Evolutionary conservation across 1,284 basidiomycete species (phyloP).

Genomic region (Coniferiporia sulphurascens): DNA sequence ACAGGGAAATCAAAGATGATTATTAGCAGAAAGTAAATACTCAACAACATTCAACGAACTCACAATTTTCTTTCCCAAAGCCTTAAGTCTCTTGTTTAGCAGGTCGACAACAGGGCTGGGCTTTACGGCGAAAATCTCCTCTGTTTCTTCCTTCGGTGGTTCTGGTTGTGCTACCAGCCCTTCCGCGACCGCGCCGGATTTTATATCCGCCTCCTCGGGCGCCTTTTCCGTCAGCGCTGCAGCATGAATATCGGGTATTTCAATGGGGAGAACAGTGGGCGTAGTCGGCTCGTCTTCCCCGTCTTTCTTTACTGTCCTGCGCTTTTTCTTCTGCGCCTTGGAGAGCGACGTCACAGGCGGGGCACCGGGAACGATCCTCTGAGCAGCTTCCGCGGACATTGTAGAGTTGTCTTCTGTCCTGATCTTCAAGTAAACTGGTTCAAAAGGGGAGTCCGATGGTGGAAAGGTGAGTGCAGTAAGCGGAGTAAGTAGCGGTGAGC

Average conservation of each 20-base stretch:
- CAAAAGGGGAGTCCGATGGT: background rate
- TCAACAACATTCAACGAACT: constrained; percentile 28
- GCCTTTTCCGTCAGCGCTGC: constrained; percentile 47
- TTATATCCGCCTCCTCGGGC: constrained; percentile 43
- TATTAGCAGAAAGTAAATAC: background rate
- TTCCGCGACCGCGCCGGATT: constrained; percentile 44
- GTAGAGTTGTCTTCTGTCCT: background rate
- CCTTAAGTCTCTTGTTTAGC: constrained; percentile 70
- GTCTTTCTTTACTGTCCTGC: constrained; percentile 44
- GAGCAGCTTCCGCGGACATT: constrained; percentile 10
- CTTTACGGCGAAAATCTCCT: constrained; percentile 43
- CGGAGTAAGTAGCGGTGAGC: background rate
- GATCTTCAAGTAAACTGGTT: background rate
- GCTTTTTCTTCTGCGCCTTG: constrained; percentile 67
- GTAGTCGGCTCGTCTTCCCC: constrained; percentile 31
- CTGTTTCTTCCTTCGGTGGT: constrained; percentile 30
- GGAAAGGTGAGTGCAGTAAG: background rate
- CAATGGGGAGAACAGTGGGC: constrained; percentile 33
- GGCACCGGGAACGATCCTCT: constrained; percentile 60
- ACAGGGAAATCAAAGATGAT: constrained; percentile 6
- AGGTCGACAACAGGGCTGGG: constrained; percentile 71
- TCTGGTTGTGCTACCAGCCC: constrained; percentile 42
- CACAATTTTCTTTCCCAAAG: constrained; percentile 80
- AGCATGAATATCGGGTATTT: constrained; percentile 42
- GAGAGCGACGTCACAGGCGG: constrained; percentile 51